Base-by-base conservation (phyloP, 2,329 filamentous ascomycete genomes). In the Coniochaeta sp. region DNA sequence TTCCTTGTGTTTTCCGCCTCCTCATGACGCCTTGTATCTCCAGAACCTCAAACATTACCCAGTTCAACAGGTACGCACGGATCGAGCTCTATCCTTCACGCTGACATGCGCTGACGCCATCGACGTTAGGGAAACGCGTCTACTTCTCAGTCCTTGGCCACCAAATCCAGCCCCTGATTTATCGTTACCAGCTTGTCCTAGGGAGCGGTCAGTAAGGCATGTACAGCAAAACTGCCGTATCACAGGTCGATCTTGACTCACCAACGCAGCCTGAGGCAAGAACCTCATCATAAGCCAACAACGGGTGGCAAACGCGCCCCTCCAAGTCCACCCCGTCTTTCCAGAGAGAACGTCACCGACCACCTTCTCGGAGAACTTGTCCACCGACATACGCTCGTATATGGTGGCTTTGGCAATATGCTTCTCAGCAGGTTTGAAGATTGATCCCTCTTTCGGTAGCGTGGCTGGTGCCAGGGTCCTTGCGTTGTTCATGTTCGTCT, bases 401-500 rank as follows among this genome's bases (percentile, higher is more conserved):
- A 46, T 42, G 9, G 12, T 24, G n/a, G 32, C 22, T 45, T 33
- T 45, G 30, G 26, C 42, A 13, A 27, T 26, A 18, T 51, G 13
- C 31, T 48, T 35, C 26, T 48, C 31, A 12, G 42, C 31, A 3
- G 32, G 31, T 24, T 28, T 35, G 48, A 46, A 53, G 9, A 51
- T 33, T 13, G 42, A 50, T 22, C 24, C 27, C 14, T 49, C 48
- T 9, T 30, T 24, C 5, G 50, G 40, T 18, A 26, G 20, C 8
- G 49, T 35, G 9, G 14, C 24, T 6, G 40, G 22, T 22, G 32
- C 18, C 30, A 48, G 47, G 18, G 31, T 14, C 8, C 14, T 3
- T 12, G 38, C 2, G 26, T 24, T 42, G 20, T 42, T 18, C 49
- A 52, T 53, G 6, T 47, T 56, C 14, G 57, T 61, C 49, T 62